Evolutionary conservation across 2,329 filamentous ascomycete species (phyloP).

Genomic region (Colletotrichum kahawae): DNA sequence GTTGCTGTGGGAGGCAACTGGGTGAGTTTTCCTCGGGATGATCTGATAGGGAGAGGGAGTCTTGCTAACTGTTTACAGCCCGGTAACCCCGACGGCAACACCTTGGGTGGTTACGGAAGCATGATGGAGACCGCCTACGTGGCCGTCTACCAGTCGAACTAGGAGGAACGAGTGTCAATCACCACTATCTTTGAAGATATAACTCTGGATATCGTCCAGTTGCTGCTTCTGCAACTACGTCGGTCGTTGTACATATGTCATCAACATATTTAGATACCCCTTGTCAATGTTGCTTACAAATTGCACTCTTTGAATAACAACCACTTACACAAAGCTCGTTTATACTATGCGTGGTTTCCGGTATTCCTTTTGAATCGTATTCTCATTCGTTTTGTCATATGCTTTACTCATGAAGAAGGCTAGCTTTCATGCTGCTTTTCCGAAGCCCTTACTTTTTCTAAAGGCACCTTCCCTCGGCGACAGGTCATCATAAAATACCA

Average conservation of each 20-base stretch:
- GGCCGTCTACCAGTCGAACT: conserved; percentile 38
- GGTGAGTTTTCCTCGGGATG: conserved; percentile 30
- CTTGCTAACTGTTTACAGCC: conserved; percentile 24
- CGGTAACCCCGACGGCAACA: conserved; percentile 36
- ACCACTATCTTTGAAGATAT: background rate
- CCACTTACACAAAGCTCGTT: background rate
- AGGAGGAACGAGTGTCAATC: background rate
- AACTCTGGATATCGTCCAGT: background rate
- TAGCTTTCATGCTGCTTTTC: background rate
- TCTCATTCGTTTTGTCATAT: background rate
- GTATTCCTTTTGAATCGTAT: background rate
- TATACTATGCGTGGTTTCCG: rapidly evolving
- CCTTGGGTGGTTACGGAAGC: conserved; percentile 39
- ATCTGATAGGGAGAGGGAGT: background rate
- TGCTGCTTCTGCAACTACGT: background rate
- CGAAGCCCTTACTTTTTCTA: background rate
- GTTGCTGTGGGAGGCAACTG: conserved; percentile 53
- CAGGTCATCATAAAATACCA: conserved; percentile 61
- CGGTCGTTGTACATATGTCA: background rate
- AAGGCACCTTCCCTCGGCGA: background rate
- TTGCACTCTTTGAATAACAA: background rate
- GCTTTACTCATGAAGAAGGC: background rate
- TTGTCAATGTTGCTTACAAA: background rate
- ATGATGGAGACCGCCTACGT: conserved; percentile 48
- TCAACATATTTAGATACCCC: conserved; percentile 9